Percentiles rank a stretch among this genome's conserved stretches.
phyloP scores from a whole-genome alignment of 2,329 filamentous ascomycete species.

The Ceratocystis huliohia region DNA sequence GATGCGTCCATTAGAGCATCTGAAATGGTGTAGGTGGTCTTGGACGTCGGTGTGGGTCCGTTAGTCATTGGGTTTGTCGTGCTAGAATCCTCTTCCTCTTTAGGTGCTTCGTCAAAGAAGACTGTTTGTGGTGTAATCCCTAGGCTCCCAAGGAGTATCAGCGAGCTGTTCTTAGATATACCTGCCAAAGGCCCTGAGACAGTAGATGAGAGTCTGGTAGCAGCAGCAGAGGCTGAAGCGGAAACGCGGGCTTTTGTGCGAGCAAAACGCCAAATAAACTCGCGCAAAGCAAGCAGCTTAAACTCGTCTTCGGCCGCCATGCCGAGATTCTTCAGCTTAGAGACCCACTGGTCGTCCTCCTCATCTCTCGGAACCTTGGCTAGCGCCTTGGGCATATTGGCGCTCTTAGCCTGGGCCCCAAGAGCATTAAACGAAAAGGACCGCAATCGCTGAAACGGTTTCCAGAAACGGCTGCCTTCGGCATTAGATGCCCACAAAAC shows the following conservation, averaged over 20 bases:
- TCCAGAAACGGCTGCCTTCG: slow-evolving; percentile 82
- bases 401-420: slow-evolving; percentile 40
- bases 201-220: slow-evolving; percentile 23
- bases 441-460: slow-evolving; percentile 54
- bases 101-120: slow-evolving; percentile 63
- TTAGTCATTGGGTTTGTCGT: slow-evolving; percentile 19
- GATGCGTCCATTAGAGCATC: slow-evolving; percentile 88
- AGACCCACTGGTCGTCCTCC: slow-evolving; percentile 90
- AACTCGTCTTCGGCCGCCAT: slow-evolving; percentile 73
- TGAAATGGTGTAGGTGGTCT: slow-evolving; percentile 60
- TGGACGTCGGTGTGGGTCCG: slow-evolving; percentile 27
- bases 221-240: slow-evolving; percentile 27
- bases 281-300: slow-evolving; percentile 72
- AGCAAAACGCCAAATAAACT: slow-evolving; percentile 82
- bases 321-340: slow-evolving; percentile 69
- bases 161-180: slow-evolving; percentile 37
- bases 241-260: slow-evolving; percentile 51
- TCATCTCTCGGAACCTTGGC: slow-evolving; percentile 62
- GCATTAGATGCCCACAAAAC: slow-evolving; percentile 72
- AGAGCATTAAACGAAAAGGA: slow-evolving; percentile 44
- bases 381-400: slow-evolving; percentile 43
- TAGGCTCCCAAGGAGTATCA: slow-evolving; percentile 62
- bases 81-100: slow-evolving; percentile 23
- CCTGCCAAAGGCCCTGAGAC: slow-evolving; percentile 30
- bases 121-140: slow-evolving; percentile 77